Base-by-base conservation (phyloP, 164 flowering plant genomes). In the Malania oleifera region DNA sequence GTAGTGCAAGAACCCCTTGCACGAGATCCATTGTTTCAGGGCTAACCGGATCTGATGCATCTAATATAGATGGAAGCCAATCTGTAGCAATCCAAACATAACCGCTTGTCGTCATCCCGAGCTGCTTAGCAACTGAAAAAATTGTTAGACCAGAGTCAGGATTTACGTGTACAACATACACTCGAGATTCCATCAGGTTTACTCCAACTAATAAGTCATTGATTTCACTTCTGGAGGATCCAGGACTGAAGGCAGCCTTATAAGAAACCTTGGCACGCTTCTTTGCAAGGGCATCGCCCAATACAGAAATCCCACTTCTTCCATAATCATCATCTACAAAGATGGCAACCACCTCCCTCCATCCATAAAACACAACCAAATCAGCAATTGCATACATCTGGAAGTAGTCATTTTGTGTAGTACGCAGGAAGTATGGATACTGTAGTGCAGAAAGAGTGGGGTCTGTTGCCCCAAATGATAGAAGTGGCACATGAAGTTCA, bases 11-110 rank as follows among this genome's bases (percentile, higher is more conserved):
- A 29, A 90, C 97, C 20, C 98, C 98, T 77, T 87, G 91, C 23
- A 86, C 40, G 40, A 78, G 76, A 70, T 77, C 72, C 73, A 74
- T 73, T 13, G 57, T 74, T 2, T 70, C 75, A 24, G 72, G 49
- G 39, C 64, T 59, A 19, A 49, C 54, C 25, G 75, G 61, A 43
- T 69, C 78, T 2, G 61, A 66, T n/a, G 82, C 70, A 77, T 93
- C 98, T 35, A 93, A 54, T 57, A 68, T 57, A 14, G 97, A 67
- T 56, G 96, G 71, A 59, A 93, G 96, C 98, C 98, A 93, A 74
- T 87, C 96, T 27, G 98, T 84, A 29, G 95, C 81, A 56, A 92
- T 79, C 98, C 98, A 92, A 19, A 85, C 96, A 80, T 85, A 89
- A 58, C 89, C 88, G 40, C 19, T 57, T 25, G 23, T 50, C 82